A percentile compares a stretch with the other conserved stretches of the same genome.
Evolutionary conservation across 202 grass and related monocot genomes (phyloP).

Genomic region (Hordeum pubiflorum): DNA sequence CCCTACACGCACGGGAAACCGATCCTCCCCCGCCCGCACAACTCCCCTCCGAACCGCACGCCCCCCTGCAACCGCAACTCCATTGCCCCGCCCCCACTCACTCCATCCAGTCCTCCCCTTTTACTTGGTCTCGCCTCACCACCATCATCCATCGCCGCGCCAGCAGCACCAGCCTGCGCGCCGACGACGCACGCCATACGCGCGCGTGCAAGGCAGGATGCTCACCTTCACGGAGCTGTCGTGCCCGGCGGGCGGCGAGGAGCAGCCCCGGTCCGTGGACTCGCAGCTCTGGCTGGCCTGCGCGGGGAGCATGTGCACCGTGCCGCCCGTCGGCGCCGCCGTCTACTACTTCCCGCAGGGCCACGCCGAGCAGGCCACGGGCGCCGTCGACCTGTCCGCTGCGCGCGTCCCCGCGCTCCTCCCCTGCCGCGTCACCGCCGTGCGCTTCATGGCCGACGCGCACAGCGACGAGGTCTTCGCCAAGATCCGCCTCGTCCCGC

Average conservation of each 20-base stretch:
- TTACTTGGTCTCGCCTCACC: not conserved
- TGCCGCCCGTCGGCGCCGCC: slow-evolving; percentile 64
- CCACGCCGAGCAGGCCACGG: slow-evolving; percentile 71
- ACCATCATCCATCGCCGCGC: too few species aligned
- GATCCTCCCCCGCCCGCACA: not conserved
- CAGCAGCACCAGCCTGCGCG: not conserved
- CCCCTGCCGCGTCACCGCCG: slow-evolving; percentile 46
- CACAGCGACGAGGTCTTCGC: slow-evolving; percentile 71
- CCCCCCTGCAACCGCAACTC: slow-evolving; percentile 11
- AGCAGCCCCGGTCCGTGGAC: slow-evolving; percentile 19
- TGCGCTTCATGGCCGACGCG: slow-evolving; percentile 64
- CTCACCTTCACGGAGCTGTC: slow-evolving; percentile 45
- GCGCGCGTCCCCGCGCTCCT: slow-evolving; percentile 37
- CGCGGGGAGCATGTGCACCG: slow-evolving; percentile 72
- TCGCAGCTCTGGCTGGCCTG: slow-evolving; percentile 81
- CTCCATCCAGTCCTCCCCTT: not conserved
- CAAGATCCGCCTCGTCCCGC: slow-evolving; percentile 62
- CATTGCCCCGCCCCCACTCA: not conserved
- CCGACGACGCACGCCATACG: too few species aligned
- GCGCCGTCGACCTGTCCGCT: slow-evolving; percentile 25
- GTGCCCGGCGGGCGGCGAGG: slow-evolving; percentile 16
- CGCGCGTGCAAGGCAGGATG: slow-evolving; percentile 18
- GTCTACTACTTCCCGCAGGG: slow-evolving; percentile 97
- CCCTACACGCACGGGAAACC: not conserved
- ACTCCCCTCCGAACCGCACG: not conserved